Evolutionary conservation across 139 green algal species (phyloP), one percentile per base, ranked within the genome.

Genomic region (Gonium pectorale): DNA sequence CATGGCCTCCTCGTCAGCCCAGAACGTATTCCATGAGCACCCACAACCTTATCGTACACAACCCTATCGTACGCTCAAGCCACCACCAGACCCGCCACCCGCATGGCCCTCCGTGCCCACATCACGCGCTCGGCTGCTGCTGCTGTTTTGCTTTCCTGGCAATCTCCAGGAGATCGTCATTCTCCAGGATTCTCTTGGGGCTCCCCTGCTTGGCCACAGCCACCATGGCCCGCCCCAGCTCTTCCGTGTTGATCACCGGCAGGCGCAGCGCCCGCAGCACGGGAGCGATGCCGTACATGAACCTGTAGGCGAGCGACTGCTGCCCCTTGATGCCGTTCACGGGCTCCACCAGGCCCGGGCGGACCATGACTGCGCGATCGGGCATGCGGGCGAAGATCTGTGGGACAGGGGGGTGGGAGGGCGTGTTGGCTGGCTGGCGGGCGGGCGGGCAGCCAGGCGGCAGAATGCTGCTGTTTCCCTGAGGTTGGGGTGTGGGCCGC

Each of bases 251-350:
- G 19, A 52, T 80, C 21, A 67, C 38, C 22, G 72, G 72, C 51
- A 68, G 2, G 3, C 52, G 4, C 52, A 80, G 26, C 5, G 24
- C 52, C 0, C 72, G 72, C 37, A 80, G 72, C 35, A 68, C 8
- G 6, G 72, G 72, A 3, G 72, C 52, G 35, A 22, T 35, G 13
- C 35, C 72, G 72, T 80, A 80, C 37, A 68, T 37, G 29, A 49
- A 5, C 52, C 43, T 68, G 72, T 80, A 80, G 26, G 27, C 24
- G 52, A 80, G 72, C 27, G 72, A 68, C 29, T 81, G 56, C 37
- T 70, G 31, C n/a, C 54, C 74, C 54, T 67, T n/a, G 56, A 81
- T 70, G 40, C 74, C 74, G 54, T 81, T 38, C 24, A 69, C 35
- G n/a, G 74, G 74, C 52, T 81, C 56, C 26, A 81, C 56, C 2